Percentiles rank a stretch among this genome's conserved stretches.
These are phyloP conservation scores for Hypoxylon rickii DNA, from an alignment of 495 filamentous ascomycete genomes.

Conservation along the genomic window DNA sequence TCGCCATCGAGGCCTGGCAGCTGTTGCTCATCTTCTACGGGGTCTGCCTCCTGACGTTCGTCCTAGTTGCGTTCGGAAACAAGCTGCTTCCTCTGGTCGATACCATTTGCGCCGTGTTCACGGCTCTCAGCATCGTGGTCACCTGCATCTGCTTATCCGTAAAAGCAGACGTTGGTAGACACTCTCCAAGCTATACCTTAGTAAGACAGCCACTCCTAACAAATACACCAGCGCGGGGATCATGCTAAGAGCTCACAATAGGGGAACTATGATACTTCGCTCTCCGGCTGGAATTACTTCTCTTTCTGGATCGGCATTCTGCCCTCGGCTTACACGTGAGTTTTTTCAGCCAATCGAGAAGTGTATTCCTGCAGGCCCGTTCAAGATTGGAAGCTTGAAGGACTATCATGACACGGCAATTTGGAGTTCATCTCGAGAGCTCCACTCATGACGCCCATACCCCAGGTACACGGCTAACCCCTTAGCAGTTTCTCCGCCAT, in stretches of 20 bases:
- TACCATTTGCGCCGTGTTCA: slow-evolving; percentile 51
- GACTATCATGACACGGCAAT: too few species aligned
- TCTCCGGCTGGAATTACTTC: slow-evolving; percentile 59
- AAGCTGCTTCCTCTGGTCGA: slow-evolving; percentile 58
- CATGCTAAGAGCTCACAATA: too few species aligned
- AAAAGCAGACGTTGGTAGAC: slow-evolving; percentile 57
- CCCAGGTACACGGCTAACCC: slow-evolving; percentile 1
- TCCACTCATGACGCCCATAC: too few species aligned
- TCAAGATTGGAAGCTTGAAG: too few species aligned
- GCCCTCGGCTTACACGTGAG: slow-evolving; percentile 55
- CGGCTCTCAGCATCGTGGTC: slow-evolving; percentile 37
- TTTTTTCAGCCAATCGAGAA: background rate
- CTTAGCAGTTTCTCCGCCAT: slow-evolving; percentile 54
- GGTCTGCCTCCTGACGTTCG: slow-evolving; percentile 55
- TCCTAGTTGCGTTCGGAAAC: slow-evolving; percentile 60
- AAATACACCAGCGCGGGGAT: too few species aligned
- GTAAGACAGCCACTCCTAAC: slow-evolving; percentile 7
- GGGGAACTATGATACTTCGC: slow-evolving; percentile 56
- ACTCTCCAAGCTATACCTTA: slow-evolving; percentile 43
- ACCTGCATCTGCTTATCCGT: slow-evolving; percentile 55
- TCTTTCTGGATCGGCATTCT: slow-evolving; percentile 61
- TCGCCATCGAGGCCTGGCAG: slow-evolving; percentile 50
- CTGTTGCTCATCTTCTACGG: slow-evolving; percentile 61
- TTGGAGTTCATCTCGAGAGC: too few species aligned
- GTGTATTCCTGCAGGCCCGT: background rate